Base-by-base conservation (phyloP, 257 asterid species). In the Penstemon barbatus region DNA sequence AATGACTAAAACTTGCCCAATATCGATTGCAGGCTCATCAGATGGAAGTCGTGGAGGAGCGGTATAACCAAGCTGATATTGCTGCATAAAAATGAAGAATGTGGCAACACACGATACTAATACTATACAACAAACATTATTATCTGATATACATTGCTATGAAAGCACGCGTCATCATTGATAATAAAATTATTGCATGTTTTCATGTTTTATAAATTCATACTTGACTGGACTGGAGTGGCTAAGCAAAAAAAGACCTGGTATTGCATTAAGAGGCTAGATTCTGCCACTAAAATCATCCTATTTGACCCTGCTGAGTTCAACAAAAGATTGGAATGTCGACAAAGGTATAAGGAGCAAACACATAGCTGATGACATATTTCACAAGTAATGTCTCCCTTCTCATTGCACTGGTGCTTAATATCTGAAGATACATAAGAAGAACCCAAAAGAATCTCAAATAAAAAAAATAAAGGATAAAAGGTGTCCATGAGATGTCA, bases 391-490 rank as follows among this genome's bases (percentile, higher is more conserved):
- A 71, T 90, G 84, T 93, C 99, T 38, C 99, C 99, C 89, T 93
- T 93, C 85, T 93, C 99, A 65, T 93, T 81, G 82, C 99, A 93
- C 99, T 97, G 90, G 78, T 87, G 85, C 64, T 93, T n/a, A n/a
- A n/a, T n/a, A n/a, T n/a, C n/a, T n/a, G n/a, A n/a, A n/a, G n/a
- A n/a, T n/a, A n/a, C n/a, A n/a, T n/a, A n/a, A n/a, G n/a, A n/a
- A n/a, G n/a, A n/a, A n/a, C n/a, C n/a, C n/a, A n/a, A n/a, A n/a
- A n/a, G n/a, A n/a, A n/a, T n/a, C n/a, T n/a, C n/a, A n/a, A n/a
- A n/a, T n/a, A n/a, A n/a, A n/a, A n/a, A n/a, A n/a, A n/a, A n/a
- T n/a, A n/a, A n/a, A n/a, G n/a, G n/a, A n/a, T n/a, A n/a, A n/a
- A n/a, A n/a, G n/a, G n/a, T n/a, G n/a, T n/a, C n/a, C n/a, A n/a